Evolutionary conservation across 371 early-diverging fungal genomes (phyloP).

Genomic region (Blakeslea trispora): DNA sequence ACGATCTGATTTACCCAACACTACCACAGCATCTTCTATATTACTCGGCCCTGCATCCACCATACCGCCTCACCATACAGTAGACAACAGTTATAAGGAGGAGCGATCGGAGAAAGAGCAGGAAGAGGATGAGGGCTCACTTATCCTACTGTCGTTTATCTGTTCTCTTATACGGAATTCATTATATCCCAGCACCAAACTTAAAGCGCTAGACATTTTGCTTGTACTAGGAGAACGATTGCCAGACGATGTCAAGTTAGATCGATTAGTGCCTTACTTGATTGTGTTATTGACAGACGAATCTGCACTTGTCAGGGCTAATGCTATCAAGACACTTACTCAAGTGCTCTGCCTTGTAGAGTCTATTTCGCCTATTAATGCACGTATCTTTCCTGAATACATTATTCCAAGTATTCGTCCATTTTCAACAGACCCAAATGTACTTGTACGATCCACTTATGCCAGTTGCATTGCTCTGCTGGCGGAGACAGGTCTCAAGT

Average conservation of each 20-base stretch:
- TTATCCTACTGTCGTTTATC: constrained; percentile 64
- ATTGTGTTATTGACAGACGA: constrained; percentile 73
- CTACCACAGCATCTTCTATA: constrained; percentile 42
- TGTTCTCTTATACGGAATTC: constrained; percentile 75
- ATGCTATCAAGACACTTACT: constrained; percentile 73
- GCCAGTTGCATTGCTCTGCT: constrained; percentile 79
- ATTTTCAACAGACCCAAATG: constrained; percentile 72
- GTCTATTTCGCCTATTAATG: constrained; percentile 79
- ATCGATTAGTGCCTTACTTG: constrained; percentile 84
- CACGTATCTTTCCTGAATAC: constrained; percentile 88
- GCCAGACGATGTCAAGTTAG: constrained; percentile 75
- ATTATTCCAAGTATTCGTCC: constrained; percentile 75
- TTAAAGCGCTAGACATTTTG: constrained; percentile 78
- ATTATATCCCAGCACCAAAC: constrained; percentile 69
- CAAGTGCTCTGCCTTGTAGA: constrained; percentile 79
- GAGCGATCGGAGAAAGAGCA: too few species aligned
- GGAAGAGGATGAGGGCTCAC: constrained; percentile 55
- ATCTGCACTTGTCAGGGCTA: constrained; percentile 70
- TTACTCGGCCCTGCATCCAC: constrained; percentile 45
- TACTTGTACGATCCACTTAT: constrained; percentile 79
- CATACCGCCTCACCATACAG: constrained; percentile 41
- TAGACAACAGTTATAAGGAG: background rate
- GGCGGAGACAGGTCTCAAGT: constrained; percentile 78
- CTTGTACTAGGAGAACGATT: constrained; percentile 68
- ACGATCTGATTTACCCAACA: constrained; percentile 27